Conservation (phyloP, 371 early-diverging fungal genomes). For the Rhizopus arrhizus region DNA sequence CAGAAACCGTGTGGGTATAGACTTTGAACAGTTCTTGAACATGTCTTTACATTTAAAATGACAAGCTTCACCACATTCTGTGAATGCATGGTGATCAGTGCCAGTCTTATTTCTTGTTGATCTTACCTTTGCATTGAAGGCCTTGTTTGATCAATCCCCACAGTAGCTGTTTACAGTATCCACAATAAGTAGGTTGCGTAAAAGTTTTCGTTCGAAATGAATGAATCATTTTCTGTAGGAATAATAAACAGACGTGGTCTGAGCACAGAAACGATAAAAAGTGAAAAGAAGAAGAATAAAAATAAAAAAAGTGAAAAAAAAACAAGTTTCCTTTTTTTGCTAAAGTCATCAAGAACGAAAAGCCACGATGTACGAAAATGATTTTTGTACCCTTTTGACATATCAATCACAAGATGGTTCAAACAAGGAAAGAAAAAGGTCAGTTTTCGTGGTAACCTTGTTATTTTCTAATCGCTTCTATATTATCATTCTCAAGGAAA, state of each 20-base stretch:
- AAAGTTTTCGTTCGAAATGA: conserved; percentile 24
- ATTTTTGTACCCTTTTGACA: not conserved
- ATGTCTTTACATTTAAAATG: conserved; percentile 17
- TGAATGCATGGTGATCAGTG: not conserved
- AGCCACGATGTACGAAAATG: not conserved
- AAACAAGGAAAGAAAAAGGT: too few species aligned
- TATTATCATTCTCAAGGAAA: too few species aligned
- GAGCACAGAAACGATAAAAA: not conserved
- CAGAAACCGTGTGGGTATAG: conserved; percentile 7
- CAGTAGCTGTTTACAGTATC: conserved; percentile 21
- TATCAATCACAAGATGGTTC: not conserved
- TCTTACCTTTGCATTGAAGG: conserved; percentile 25
- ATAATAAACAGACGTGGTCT: not conserved
- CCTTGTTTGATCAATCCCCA: conserved; percentile 31
- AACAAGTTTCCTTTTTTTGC: not conserved
- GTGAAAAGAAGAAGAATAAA: not conserved
- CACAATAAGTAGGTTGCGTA: conserved; percentile 25
- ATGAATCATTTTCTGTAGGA: conserved; percentile 21
- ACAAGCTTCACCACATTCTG: conserved; percentile 23
- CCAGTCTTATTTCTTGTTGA: not conserved
- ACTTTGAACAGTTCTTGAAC: conserved; percentile 9
- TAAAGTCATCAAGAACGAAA: not conserved
- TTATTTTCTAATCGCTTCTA: too few species aligned
- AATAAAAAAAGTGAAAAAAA: not conserved
- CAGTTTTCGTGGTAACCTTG: too few species aligned